Evolutionary conservation across 768 basidiomycete genomes (phyloP).

Genomic region (Mrakia frigida): DNA sequence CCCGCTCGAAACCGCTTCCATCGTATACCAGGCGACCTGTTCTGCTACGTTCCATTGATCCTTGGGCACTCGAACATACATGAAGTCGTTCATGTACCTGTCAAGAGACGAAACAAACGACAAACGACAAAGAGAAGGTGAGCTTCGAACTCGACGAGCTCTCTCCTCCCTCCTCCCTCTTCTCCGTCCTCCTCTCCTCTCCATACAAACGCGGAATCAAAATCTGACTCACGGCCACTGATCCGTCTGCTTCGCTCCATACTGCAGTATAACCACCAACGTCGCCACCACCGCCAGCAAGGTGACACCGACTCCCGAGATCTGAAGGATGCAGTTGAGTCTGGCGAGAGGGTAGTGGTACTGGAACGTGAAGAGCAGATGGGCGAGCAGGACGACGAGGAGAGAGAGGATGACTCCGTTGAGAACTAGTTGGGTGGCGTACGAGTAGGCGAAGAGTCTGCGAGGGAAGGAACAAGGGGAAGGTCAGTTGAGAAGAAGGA

Average conservation of each 20-base stretch:
- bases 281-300: constrained; percentile 72
- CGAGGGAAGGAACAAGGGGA: neutral
- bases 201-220: neutral
- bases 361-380: constrained; percentile 89
- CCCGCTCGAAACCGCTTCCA: constrained; percentile 78
- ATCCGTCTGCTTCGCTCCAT: constrained; percentile 58
- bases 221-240: constrained; percentile 33
- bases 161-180: too few species aligned
- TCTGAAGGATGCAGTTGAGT: constrained; percentile 83
- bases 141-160: neutral
- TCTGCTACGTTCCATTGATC: constrained; percentile 62
- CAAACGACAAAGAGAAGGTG: neutral
- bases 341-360: constrained; percentile 93
- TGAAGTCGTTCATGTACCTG: constrained; percentile 92
- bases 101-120: constrained; percentile 53
- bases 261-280: constrained; percentile 64
- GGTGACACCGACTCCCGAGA: constrained; percentile 74
- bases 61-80: constrained; percentile 73
- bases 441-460: constrained; percentile 66
- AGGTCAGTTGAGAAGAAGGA: neutral
- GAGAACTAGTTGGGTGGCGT: constrained; percentile 84
- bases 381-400: constrained; percentile 75
- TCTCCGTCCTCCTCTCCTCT: too few species aligned
- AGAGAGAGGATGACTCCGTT: constrained; percentile 81
- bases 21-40: constrained; percentile 71